phyloP scores from a whole-genome alignment of 83 land plant genomes.

The Picea engelmannii region DNA sequence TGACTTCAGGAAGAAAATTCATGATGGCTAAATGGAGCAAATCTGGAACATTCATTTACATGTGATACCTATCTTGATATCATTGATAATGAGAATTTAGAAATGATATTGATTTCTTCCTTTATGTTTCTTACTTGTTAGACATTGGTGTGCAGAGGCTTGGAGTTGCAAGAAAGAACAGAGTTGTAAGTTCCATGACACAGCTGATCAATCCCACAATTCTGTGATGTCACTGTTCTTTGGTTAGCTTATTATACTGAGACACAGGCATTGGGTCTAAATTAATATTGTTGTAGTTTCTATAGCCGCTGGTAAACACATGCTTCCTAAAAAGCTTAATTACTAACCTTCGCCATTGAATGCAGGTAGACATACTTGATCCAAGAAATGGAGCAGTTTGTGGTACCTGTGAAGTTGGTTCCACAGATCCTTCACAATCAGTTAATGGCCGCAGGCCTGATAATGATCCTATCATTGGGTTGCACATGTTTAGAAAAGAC shows the following conservation, averaged over 20 bases:
- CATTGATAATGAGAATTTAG: background rate
- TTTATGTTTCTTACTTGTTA: background rate
- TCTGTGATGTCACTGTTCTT: background rate
- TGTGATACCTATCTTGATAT: background rate
- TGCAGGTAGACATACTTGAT: slow-evolving; percentile 15
- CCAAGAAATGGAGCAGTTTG: slow-evolving; percentile 12
- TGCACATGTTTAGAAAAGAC: slow-evolving; percentile 10
- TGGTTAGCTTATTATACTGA: background rate
- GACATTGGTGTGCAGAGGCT: slow-evolving; percentile 6
- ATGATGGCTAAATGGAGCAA: background rate
- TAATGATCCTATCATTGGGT: slow-evolving; percentile 3
- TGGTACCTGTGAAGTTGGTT: background rate
- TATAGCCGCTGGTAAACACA: background rate
- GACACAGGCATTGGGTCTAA: background rate
- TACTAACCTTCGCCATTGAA: background rate
- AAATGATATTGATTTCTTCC: background rate
- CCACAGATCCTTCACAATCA: background rate
- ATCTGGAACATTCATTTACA: background rate
- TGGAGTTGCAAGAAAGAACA: slow-evolving; percentile 6
- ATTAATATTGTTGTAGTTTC: background rate
- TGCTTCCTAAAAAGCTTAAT: background rate
- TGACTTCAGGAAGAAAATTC: background rate
- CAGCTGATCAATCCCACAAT: background rate
- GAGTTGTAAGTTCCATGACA: slow-evolving; percentile 12
- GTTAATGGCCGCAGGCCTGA: background rate